phyloP scores from a whole-genome alignment of 306 rosid species.

The Cucurbita argyrosperma region DNA sequence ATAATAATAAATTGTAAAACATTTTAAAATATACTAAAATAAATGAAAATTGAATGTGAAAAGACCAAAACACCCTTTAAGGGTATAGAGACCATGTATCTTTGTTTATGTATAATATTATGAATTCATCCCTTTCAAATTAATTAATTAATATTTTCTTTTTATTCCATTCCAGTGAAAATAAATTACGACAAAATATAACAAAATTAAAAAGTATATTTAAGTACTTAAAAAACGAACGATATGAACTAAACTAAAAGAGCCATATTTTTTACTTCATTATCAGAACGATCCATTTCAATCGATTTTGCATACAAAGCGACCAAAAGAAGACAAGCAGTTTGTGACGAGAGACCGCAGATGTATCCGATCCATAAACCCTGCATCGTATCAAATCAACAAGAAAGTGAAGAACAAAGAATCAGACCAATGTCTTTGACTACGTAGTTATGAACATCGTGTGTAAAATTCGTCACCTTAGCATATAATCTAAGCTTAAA shows the following conservation, averaged over 20 bases:
- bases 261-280: conserved; percentile 1
- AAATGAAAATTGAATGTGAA: too few species aligned
- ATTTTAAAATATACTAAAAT: too few species aligned
- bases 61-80: too few species aligned
- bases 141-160: too few species aligned
- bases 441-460: not conserved
- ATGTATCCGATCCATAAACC: conserved; percentile 82
- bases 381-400: conserved; percentile 15
- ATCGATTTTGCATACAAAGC: conserved; percentile 31
- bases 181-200: too few species aligned
- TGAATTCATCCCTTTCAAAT: too few species aligned
- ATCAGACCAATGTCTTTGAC: not conserved
- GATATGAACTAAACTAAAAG: not conserved
- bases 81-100: too few species aligned
- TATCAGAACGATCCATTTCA: conserved; percentile 10
- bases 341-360: conserved; percentile 51
- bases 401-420: not conserved
- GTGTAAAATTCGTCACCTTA: conserved; percentile 30
- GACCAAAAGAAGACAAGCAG: conserved; percentile 25
- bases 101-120: too few species aligned
- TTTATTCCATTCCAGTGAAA: too few species aligned
- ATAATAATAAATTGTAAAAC: too few species aligned
- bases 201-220: too few species aligned
- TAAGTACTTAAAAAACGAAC: too few species aligned
- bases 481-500: conserved; percentile 38